These are phyloP conservation scores for Penicillium sp. DNA, from an alignment of 2,329 filamentous ascomycete genomes.

Conservation along the genomic window DNA sequence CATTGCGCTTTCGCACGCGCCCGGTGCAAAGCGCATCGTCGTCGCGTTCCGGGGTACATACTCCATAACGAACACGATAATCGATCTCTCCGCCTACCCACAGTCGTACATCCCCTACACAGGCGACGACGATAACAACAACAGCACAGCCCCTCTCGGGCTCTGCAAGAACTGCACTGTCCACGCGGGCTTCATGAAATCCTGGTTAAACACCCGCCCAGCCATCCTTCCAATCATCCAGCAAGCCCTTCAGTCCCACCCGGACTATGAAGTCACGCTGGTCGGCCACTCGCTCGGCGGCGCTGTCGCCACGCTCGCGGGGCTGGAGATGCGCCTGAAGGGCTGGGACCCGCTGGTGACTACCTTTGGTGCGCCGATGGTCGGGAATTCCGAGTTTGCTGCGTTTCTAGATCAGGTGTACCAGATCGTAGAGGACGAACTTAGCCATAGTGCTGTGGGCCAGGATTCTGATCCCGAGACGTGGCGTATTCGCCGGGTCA, in stretches of 20 bases:
- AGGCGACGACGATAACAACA: slow-evolving; percentile 43
- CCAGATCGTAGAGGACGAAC: slow-evolving; percentile 27
- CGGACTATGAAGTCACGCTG: slow-evolving; percentile 72
- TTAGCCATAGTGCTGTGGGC: slow-evolving; percentile 4
- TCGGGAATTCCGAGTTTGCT: slow-evolving; percentile 58
- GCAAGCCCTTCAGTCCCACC: slow-evolving; percentile 61
- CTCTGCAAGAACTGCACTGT: slow-evolving; percentile 86
- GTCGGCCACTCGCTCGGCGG: slow-evolving; percentile 92
- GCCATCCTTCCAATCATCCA: slow-evolving; percentile 69
- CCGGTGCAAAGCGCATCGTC: slow-evolving; percentile 65
- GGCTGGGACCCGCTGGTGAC: slow-evolving; percentile 78
- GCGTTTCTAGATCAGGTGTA: slow-evolving; percentile 59
- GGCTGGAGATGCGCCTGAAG: slow-evolving; percentile 74
- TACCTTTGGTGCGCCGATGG: slow-evolving; percentile 84
- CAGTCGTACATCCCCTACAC: slow-evolving; percentile 92
- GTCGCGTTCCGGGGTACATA: slow-evolving; percentile 94
- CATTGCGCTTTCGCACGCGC: slow-evolving; percentile 78
- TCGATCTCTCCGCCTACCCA: slow-evolving; percentile 84
- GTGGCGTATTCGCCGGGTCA: slow-evolving; percentile 63
- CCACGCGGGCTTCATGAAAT: slow-evolving; percentile 83
- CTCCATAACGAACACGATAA: slow-evolving; percentile 85
- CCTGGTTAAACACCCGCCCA: slow-evolving; percentile 75
- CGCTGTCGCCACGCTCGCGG: slow-evolving; percentile 85
- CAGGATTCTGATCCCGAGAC: slow-evolving; percentile 2
- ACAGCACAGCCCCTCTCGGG: slow-evolving; percentile 35